Evolutionary conservation across 108 stramenopile species (phyloP), one percentile per base, ranked within the genome.

Genomic region (Nitzschia sp.): DNA sequence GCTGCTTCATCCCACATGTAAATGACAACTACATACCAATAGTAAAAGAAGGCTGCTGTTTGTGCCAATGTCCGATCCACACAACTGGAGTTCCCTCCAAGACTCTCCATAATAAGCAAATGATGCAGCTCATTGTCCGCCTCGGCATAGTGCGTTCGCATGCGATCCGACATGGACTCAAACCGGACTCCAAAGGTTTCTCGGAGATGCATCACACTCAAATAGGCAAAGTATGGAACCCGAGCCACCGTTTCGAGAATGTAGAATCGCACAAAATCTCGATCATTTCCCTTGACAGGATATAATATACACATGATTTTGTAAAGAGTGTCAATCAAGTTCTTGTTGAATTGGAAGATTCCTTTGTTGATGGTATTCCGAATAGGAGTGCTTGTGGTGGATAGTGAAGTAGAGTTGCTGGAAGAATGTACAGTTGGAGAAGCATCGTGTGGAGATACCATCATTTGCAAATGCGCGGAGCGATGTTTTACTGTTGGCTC

Each of bases 51-150:
- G 29, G 97, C 97, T 39, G 91, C 76, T 57, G 89, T 80, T 67
- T 96, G 95, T 1, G 96, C 97, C 12, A 98, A 24, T 62, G 82
- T 80, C 19, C 97, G 81, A 82, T 95, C 93, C 6, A 83, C 50
- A 48, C 66, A 75, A 15, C 65, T 64, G 37, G 53, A 70, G 67
- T 96, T 94, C 6, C 96, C 96, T 20, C 96, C 96, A 48, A 98
- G 74, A 64, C 79, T 73, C 69, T 98, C 97, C 95, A 96, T 95
- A 74, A 98, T 98, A 3, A 97, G 73, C 26, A 98, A 78, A 78
- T 98, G 97, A 68, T 97, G 96, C 60, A 94, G 58, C 76, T 98
- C 97, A 71, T 98, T 98, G 76, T 87, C 91, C 43, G 85, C 80
- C 78, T 98, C 95, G 61, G 95, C 95, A 69, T 84, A 93, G 74